Evolutionary conservation across 1,284 basidiomycete species (phyloP), one percentile per base, ranked within the genome.

Genomic region (Heterobasidion irregulare): DNA sequence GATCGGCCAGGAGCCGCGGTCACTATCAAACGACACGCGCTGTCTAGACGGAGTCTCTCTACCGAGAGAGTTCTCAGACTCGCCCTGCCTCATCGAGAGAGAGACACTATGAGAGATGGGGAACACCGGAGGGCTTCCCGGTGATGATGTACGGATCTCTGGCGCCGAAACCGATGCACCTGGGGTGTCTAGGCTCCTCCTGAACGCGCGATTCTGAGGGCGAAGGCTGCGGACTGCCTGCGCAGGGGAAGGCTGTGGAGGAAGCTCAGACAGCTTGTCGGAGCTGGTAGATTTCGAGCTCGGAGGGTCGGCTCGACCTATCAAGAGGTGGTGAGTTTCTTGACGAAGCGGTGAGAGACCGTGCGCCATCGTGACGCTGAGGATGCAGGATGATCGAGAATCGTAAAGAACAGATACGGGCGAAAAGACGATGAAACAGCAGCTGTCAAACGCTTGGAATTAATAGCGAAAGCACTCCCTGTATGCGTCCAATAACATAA

Each of bases 21-120:
- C 70, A 52, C 69, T 72, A 46, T 78, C 77, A n/a, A 75, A 71
- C 2, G 70, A 72, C 47, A 73, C 70, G 44, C 70, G 71, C 49
- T 70, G 70, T 16, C 64, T 65, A 10, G 70, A 56, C n/a, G 65
- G 65, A 12, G 66, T 68, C 15, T 65, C 68, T 45, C 61, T 63
- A 26, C 64, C 63, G 0, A 59, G 41, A 2, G 68, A 68, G 1
- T 63, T 63, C 1, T 74, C 73, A n/a, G 67, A 64, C 2, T 53
- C 52, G n/a, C 50, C 34, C 16, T 45, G 52, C 13, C 33, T n/a
- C 19, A 35, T 32, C 36, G 15, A 41, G 8, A 53, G 10, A 19
- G 52, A 46, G 15, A 65, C 63, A 53, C 61, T 65, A 50, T 61
- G 36, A 59, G 63, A 19, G 59, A 60, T 45, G 57, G 53, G 62